Conservation (phyloP, 495 filamentous ascomycete genomes). For the Talaromyces borbonicus region DNA sequence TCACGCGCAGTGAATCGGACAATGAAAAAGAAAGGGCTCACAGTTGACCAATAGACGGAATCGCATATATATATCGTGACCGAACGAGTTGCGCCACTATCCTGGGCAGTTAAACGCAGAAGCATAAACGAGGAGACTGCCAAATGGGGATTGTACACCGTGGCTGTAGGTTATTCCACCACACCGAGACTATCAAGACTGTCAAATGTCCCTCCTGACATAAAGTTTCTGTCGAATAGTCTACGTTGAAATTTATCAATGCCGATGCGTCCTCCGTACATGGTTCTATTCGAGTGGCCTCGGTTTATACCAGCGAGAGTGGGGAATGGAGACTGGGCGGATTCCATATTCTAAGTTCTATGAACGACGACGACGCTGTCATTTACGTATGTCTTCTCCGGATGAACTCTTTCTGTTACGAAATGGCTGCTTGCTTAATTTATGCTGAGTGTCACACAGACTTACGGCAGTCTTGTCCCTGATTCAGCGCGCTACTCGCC, state of each 20-base stretch:
- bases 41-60: constrained; percentile 55
- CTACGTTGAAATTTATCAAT: constrained; percentile 92
- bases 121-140: constrained; percentile 77
- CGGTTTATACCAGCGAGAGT: constrained; percentile 85
- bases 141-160: constrained; percentile 86
- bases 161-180: constrained; percentile 67
- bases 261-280: constrained; percentile 86
- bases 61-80: constrained; percentile 91
- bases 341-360: constrained; percentile 85
- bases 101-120: constrained; percentile 78
- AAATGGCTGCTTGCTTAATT: background rate
- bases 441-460: constrained; percentile 33
- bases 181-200: background rate
- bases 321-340: constrained; percentile 96
- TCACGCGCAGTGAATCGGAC: background rate
- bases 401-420: too few relatives aligned
- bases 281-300: constrained; percentile 72
- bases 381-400: constrained; percentile 79
- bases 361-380: constrained; percentile 88
- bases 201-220: background rate
- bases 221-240: constrained; percentile 32
- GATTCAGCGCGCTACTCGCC: constrained; percentile 72
- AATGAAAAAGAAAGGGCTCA: background rate
- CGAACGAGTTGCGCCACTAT: constrained; percentile 73
- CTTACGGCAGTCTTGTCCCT: constrained; percentile 75